A percentile compares a stretch with the other conserved stretches of the same genome.
Conservation (phyloP, 257 asterid genomes). For the Plantago ovata region DNA sequence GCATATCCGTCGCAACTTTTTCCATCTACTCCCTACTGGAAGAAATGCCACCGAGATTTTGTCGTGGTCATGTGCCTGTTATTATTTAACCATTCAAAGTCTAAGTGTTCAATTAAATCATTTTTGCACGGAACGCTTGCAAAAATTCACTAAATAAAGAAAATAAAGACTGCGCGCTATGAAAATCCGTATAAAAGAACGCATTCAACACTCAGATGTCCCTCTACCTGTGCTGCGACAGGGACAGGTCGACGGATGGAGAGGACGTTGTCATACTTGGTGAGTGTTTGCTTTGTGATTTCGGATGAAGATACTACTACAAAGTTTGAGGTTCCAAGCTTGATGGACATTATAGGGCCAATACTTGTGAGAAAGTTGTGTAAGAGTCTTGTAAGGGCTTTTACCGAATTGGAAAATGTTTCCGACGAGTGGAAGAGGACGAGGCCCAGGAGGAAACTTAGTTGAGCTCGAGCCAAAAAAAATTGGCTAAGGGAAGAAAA, state of each 20-base stretch:
- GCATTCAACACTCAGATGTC: too few species aligned
- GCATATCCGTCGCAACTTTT: constrained; percentile 27
- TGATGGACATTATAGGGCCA: constrained; percentile 29
- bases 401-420: constrained; percentile 16
- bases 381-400: constrained; percentile 22
- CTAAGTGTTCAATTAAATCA: too few species aligned
- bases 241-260: constrained; percentile 24
- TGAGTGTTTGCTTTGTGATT: constrained; percentile 26
- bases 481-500: too few species aligned
- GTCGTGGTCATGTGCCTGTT: constrained; percentile 22
- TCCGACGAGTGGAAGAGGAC: constrained; percentile 20
- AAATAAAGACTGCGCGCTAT: too few species aligned
- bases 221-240: neutral
- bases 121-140: too few species aligned
- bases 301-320: constrained; percentile 33
- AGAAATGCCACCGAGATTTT: constrained; percentile 23
- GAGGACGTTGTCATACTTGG: constrained; percentile 25
- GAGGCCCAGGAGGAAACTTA: constrained; percentile 29
- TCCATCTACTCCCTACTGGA: constrained; percentile 28
- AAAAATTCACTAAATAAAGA: too few species aligned
- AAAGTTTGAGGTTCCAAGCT: constrained; percentile 27
- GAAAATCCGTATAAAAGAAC: too few species aligned
- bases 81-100: too few species aligned
- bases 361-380: constrained; percentile 24
- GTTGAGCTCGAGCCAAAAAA: neutral